Percentiles rank a stretch among this genome's conserved stretches.
Conservation (phyloP, 345 rosid genomes). For the Eucalyptus polyanthemos region DNA sequence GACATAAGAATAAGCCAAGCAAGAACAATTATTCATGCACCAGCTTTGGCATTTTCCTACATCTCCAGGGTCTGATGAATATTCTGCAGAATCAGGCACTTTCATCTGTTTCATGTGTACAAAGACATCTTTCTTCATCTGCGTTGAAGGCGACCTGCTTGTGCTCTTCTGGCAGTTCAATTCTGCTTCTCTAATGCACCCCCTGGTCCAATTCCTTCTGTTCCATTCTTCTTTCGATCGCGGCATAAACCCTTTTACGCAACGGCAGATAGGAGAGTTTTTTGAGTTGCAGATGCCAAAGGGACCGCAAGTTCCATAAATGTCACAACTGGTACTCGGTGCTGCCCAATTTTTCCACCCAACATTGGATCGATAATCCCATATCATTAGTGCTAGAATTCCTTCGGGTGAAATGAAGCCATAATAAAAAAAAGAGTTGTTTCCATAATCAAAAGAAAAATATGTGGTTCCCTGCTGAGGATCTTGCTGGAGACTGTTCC, state of each 20-base stretch:
- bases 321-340: constrained; percentile 2
- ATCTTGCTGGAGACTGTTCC: not conserved
- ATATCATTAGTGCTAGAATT: not conserved
- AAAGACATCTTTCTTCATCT: too few species aligned
- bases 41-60: too few species aligned
- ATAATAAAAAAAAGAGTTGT: not conserved
- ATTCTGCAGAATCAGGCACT: too few species aligned
- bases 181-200: not conserved
- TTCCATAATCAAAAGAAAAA: not conserved
- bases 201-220: not conserved
- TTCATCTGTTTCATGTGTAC: too few species aligned
- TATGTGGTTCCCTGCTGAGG: not conserved
- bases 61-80: too few species aligned
- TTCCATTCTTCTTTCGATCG: not conserved
- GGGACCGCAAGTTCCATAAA: not conserved
- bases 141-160: too few species aligned
- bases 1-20: too few species aligned
- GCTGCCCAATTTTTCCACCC: not conserved
- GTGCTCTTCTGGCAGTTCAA: too few species aligned
- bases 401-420: constrained; percentile 5
- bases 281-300: not conserved
- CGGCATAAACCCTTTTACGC: constrained; percentile 19
- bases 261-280: not conserved
- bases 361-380: not conserved
- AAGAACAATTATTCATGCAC: too few species aligned